Percentiles rank a stretch among this genome's conserved stretches.
Conservation (phyloP, 352 stramenopile genomes). For the Phytophthora ramorum region DNA sequence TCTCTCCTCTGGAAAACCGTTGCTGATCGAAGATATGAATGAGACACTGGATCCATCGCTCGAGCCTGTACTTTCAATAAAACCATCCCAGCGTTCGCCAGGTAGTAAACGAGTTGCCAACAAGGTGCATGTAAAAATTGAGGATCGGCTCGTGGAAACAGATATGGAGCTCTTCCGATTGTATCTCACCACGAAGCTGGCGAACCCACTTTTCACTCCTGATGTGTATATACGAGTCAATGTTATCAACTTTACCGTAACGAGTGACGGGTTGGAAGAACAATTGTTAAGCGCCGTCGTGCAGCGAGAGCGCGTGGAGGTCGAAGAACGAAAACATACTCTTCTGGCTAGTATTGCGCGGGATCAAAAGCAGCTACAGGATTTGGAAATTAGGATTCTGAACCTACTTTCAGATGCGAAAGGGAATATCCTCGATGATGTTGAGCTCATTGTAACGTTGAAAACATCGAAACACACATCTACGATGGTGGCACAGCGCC, state of each 20-base stretch:
- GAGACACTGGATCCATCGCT: constrained; percentile 64
- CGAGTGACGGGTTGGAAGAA: constrained; percentile 87
- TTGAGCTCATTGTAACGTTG: constrained; percentile 77
- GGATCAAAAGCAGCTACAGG: constrained; percentile 89
- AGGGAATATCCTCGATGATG: constrained; percentile 92
- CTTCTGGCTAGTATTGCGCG: constrained; percentile 90
- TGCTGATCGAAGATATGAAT: constrained; percentile 68
- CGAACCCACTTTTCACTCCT: constrained; percentile 90
- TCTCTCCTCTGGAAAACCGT: constrained; percentile 43
- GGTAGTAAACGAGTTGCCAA: constrained; percentile 6
- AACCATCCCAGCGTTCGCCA: not conserved
- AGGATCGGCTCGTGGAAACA: constrained; percentile 72
- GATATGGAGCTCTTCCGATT: constrained; percentile 84
- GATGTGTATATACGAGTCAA: constrained; percentile 94
- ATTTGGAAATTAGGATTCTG: constrained; percentile 94
- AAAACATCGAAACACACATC: constrained; percentile 76
- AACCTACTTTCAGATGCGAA: constrained; percentile 84
- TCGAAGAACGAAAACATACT: constrained; percentile 87
- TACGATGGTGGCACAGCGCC: constrained; percentile 53
- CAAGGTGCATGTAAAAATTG: constrained; percentile 60
- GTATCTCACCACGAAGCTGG: constrained; percentile 93
- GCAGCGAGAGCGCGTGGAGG: constrained; percentile 80
- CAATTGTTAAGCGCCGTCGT: constrained; percentile 92
- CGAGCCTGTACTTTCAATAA: constrained; percentile 58
- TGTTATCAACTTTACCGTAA: constrained; percentile 95